These are phyloP conservation scores for Neophaeococcomyces aloes DNA, from an alignment of 2,329 filamentous ascomycete genomes.

Conservation along the genomic window DNA sequence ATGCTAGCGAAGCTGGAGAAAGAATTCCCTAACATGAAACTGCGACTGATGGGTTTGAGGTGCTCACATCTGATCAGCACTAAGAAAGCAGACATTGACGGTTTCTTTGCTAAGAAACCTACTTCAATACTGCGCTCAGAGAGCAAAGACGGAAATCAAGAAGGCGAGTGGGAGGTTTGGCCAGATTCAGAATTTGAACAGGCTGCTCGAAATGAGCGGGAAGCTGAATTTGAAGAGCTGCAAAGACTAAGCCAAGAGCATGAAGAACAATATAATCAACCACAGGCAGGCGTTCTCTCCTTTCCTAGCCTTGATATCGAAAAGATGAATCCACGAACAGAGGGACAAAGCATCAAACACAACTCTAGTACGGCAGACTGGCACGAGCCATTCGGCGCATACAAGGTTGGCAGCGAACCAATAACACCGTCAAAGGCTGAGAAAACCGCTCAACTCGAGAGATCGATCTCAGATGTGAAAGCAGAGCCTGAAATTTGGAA, in stretches of 20 bases:
- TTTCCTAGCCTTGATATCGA: constrained; percentile 15
- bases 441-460: background rate
- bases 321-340: background rate
- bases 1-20: constrained; percentile 77
- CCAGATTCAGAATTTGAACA: constrained; percentile 57
- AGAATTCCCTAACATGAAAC: constrained; percentile 65
- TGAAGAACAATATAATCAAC: constrained; percentile 12
- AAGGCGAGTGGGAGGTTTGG: constrained; percentile 55
- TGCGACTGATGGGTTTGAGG: constrained; percentile 78
- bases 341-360: background rate
- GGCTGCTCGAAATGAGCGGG: constrained; percentile 48
- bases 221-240: constrained; percentile 51
- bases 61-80: constrained; percentile 80
- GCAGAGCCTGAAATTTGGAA: constrained; percentile 46
- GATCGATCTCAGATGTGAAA: background rate
- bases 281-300: constrained; percentile 10
- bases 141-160: constrained; percentile 32
- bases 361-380: constrained; percentile 15
- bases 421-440: constrained; percentile 12
- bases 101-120: constrained; percentile 58
- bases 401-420: constrained; percentile 20
- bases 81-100: constrained; percentile 64
- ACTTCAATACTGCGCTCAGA: background rate
- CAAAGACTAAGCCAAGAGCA: constrained; percentile 53
- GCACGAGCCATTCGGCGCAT: constrained; percentile 22